These are phyloP conservation scores for Venturia carpophila DNA, from an alignment of 2,329 filamentous ascomycete species.

Conservation along the genomic window DNA sequence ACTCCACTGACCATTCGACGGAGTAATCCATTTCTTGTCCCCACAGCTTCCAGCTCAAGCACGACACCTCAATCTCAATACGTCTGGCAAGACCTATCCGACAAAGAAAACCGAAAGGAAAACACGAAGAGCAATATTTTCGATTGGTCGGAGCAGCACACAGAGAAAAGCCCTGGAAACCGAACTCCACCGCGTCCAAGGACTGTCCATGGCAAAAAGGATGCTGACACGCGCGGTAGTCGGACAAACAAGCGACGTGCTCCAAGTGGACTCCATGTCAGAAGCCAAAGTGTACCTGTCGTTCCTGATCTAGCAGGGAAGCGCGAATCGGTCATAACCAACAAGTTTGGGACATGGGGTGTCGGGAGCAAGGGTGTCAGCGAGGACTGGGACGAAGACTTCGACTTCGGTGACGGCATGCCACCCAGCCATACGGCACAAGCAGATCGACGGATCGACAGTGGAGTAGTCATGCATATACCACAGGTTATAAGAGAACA, in stretches of 20 bases:
- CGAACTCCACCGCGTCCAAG: slow-evolving; percentile 57
- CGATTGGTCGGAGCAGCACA: slow-evolving; percentile 65
- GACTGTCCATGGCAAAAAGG: slow-evolving; percentile 70
- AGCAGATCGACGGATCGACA: slow-evolving; percentile 36
- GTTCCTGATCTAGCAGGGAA: slow-evolving; percentile 50
- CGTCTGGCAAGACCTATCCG: neutral
- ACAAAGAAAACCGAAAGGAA: neutral
- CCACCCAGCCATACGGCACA: slow-evolving; percentile 20
- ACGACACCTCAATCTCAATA: slow-evolving; percentile 21
- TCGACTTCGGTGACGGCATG: slow-evolving; percentile 58
- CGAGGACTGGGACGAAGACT: slow-evolving; percentile 87
- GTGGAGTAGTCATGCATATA: slow-evolving; percentile 54
- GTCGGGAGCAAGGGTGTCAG: slow-evolving; percentile 70
- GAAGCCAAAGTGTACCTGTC: slow-evolving; percentile 74
- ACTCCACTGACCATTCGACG: slow-evolving; percentile 29
- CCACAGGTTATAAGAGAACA: slow-evolving; percentile 73
- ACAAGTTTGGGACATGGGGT: slow-evolving; percentile 76
- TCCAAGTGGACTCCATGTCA: slow-evolving; percentile 61
- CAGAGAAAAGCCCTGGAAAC: slow-evolving; percentile 54
- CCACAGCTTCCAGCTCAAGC: slow-evolving; percentile 28
- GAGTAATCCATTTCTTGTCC: slow-evolving; percentile 27
- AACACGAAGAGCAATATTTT: slow-evolving; percentile 58
- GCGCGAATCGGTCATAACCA: slow-evolving; percentile 49
- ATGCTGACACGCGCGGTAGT: slow-evolving; percentile 61
- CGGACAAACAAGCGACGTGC: slow-evolving; percentile 58